These are phyloP conservation scores for Paramecium primaurelia DNA, from an alignment of 73 alveolate species.

Conservation along the genomic window DNA sequence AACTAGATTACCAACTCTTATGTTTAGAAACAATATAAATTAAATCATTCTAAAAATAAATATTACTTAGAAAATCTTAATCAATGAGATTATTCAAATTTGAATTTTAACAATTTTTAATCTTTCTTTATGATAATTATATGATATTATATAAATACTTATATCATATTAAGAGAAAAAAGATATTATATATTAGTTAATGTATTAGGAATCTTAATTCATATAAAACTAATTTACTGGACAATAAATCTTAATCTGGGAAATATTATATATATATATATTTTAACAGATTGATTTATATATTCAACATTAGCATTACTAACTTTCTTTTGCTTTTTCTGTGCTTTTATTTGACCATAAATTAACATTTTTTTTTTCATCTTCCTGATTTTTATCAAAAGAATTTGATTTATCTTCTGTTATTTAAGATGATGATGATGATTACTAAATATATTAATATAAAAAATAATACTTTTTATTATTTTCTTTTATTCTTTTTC, in stretches of 20 bases:
- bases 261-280: background rate
- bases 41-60: background rate
- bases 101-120: background rate
- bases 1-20: background rate
- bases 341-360: background rate
- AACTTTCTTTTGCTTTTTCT: background rate
- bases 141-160: background rate
- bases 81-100: background rate
- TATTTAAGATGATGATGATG: background rate
- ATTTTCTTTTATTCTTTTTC: background rate
- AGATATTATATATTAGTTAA: no score
- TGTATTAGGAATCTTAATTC: background rate
- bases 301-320: background rate
- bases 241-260: background rate
- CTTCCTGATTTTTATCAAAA: background rate
- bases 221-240: background rate
- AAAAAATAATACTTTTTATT: background rate
- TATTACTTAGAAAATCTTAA: background rate
- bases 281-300: background rate
- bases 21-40: background rate
- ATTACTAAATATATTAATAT: background rate
- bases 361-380: background rate
- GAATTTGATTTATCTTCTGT: background rate
- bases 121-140: background rate
- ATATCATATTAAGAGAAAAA: background rate